Base-by-base conservation (phyloP, 1,139 yeast genomes). In the Magnusiomyces fungicola region DNA sequence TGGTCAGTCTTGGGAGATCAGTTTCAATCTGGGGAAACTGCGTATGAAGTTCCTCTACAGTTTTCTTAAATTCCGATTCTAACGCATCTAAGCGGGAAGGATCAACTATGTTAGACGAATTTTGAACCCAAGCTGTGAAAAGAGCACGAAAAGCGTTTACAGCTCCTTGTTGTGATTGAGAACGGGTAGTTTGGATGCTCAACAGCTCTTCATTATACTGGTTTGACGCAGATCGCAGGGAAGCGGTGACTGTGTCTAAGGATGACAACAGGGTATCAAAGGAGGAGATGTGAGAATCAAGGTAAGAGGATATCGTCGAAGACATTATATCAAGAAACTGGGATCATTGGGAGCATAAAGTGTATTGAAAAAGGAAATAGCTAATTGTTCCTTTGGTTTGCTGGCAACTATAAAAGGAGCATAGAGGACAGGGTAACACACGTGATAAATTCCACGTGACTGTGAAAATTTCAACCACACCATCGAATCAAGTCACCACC, bases 261-360 rank as follows among this genome's bases (percentile, higher is more conserved):
- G 50, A 47, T 2, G 44, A 22, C 3, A 52, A 33, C n/a, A 61
- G 48, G 19, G 33, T 51, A 23, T 55, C 57, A 22, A 52, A 48
- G 2, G 55, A 49, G 24, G 55, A 52, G 43, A 61, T 57, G 25
- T 49, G 54, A 32, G 50, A 46, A 37, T 60, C 55, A 37, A 60
- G 48, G n/a, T 32, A 32, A 9, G 30, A 7, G 12, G 36, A n/a
- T n/a, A n/a, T n/a, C n/a, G n/a, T n/a, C n/a, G n/a, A n/a, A n/a
- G n/a, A n/a, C n/a, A n/a, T n/a, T n/a, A n/a, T n/a, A n/a, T n/a
- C n/a, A n/a, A n/a, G n/a, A n/a, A n/a, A n/a, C n/a, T n/a, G n/a
- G n/a, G n/a, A n/a, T n/a, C n/a, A n/a, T n/a, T n/a, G n/a, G n/a
- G n/a, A n/a, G n/a, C n/a, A n/a, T n/a, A n/a, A n/a, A n/a, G n/a